Evolutionary conservation across 495 filamentous ascomycete genomes (phyloP), one percentile per base, ranked within the genome.

Genomic region (Acidiella bohemica): DNA sequence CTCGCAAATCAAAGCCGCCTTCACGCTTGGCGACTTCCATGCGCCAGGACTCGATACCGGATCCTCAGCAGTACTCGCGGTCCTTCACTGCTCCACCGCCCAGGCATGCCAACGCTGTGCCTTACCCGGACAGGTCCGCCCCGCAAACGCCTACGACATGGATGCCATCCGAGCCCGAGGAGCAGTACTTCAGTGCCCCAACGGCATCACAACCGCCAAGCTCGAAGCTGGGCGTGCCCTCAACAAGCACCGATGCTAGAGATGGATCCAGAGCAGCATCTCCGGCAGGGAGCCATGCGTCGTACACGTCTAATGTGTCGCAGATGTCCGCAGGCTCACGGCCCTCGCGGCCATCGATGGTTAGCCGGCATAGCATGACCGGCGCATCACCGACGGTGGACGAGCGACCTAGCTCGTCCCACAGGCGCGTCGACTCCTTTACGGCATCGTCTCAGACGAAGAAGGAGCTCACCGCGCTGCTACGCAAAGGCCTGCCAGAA

Each of bases 401-500:
- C 3, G 42, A 39, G 31, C 31, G 40, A 16, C 24, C 28, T 19
- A 29, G 10, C 14, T 2, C 32, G 11, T 3, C 28, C 11, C n/a
- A 3, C 2, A 14, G 11, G 4, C 14, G 33, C 10, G 23, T 22
- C 13, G 29, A 36, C 18, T 41, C 42, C 3, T 28, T 36, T 20
- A 23, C 12, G 17, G 45, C 21, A 21, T 40, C 38, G 30, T 45
- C 29, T 31, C 54, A 36, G 40, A 48, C 39, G 8, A 41, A 38
- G 48, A 55, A 29, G 37, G 50, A 36, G 35, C 36, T 36, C 32
- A 41, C 23, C 10, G 22, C 23, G 39, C 46, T 43, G 31, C 8
- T 39, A 27, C 46, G 43, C 34, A 51, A 51, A 27, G 37, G 32
- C 16, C 22, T 79, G 13, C 65, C 67, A 28, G 50, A 67, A 2